A percentile compares a stretch with the other conserved stretches of the same genome.
Evolutionary conservation across 768 basidiomycete genomes (phyloP).

Genomic region (Auriscalpium vulgare): DNA sequence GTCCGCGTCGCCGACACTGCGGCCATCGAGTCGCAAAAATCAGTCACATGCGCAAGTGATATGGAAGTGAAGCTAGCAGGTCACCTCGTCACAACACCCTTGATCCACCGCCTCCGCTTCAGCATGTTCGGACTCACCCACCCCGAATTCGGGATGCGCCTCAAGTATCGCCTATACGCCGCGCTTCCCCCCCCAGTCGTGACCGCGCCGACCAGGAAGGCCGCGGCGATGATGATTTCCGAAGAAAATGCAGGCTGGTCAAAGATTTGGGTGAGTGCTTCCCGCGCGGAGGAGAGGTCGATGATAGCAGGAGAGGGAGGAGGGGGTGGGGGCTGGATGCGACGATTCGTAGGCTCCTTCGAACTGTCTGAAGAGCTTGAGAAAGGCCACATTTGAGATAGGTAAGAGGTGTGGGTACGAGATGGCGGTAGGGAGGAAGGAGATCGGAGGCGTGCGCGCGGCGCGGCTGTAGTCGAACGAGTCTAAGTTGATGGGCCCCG

Average conservation of each 20-base stretch:
- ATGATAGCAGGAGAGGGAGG: too few relatives aligned
- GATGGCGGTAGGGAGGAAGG: too few relatives aligned
- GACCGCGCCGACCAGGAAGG: slow-evolving; percentile 25
- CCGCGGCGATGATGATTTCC: slow-evolving; percentile 4
- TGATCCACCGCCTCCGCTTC: slow-evolving; percentile 55
- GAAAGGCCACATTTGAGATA: too few relatives aligned
- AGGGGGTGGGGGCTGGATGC: too few relatives aligned
- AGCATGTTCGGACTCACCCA: slow-evolving; percentile 64
- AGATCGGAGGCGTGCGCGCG: too few relatives aligned
- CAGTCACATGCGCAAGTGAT: background rate
- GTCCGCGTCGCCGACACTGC: slow-evolving; percentile 79
- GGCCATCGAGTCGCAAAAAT: background rate
- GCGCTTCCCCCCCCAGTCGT: slow-evolving; percentile 30
- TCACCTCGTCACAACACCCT: slow-evolving; percentile 75
- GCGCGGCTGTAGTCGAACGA: too few relatives aligned
- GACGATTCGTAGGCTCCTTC: too few relatives aligned
- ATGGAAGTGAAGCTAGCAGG: slow-evolving; percentile 12
- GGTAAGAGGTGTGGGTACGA: too few relatives aligned
- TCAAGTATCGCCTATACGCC: slow-evolving; percentile 39
- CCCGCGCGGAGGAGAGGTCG: too few relatives aligned
- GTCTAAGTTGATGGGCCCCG: too few relatives aligned
- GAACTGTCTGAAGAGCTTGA: too few relatives aligned
- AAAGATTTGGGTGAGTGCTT: too few relatives aligned
- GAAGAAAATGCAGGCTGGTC: background rate
- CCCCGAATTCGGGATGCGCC: slow-evolving; percentile 54